Percentiles rank a stretch among this genome's conserved stretches.
Evolutionary conservation across 306 rosid species (phyloP).

Genomic region (Cicer judaicum): DNA sequence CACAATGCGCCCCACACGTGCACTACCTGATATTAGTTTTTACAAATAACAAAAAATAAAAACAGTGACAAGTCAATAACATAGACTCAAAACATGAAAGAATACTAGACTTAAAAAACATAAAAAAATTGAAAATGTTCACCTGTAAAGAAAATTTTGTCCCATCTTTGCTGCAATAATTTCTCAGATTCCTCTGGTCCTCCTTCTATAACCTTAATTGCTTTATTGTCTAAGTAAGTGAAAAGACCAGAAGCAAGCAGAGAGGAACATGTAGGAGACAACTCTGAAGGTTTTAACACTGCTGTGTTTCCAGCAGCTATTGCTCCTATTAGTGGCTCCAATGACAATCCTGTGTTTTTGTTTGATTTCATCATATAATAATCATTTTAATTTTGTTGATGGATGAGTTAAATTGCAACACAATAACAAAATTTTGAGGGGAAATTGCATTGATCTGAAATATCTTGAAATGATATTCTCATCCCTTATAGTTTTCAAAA

Average conservation of each 20-base stretch:
- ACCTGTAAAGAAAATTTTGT: constrained; percentile 85
- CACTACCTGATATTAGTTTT: constrained; percentile 58
- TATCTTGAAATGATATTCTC: too few species aligned
- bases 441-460: too few species aligned
- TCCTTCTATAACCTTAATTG: constrained; percentile 66
- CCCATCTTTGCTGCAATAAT: constrained; percentile 67
- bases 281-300: constrained; percentile 73
- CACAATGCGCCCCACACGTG: constrained; percentile 60
- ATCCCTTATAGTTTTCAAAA: too few species aligned
- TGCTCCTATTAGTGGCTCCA: constrained; percentile 87
- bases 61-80: background rate
- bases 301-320: constrained; percentile 77
- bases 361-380: background rate
- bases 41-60: background rate
- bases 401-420: too few species aligned
- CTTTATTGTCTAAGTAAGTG: constrained; percentile 56
- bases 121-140: too few species aligned
- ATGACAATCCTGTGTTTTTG: constrained; percentile 59
- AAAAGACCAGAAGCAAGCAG: constrained; percentile 52
- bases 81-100: background rate
- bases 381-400: too few species aligned
- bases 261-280: constrained; percentile 62
- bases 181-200: constrained; percentile 55
- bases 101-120: background rate
- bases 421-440: too few species aligned